Conservation (phyloP, 371 early-diverging fungal species). For the Mortierella sp. region DNA sequence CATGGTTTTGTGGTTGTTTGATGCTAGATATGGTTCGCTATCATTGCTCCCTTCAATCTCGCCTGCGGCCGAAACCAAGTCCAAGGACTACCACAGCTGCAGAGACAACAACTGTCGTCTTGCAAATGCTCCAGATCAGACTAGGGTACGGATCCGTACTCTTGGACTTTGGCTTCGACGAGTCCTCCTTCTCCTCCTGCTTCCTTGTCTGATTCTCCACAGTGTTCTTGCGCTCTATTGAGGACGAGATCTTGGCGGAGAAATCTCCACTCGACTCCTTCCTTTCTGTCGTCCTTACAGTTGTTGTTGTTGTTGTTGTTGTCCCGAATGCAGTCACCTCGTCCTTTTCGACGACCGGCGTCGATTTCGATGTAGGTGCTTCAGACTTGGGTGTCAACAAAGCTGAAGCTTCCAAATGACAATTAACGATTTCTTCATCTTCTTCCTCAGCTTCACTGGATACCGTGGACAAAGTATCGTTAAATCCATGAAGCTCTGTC, state of each 20-base stretch:
- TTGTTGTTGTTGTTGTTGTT: neutral
- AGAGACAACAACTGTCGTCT: constrained; percentile 45
- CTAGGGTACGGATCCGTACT: constrained; percentile 15
- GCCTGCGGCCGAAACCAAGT: constrained; percentile 31
- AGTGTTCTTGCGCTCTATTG: neutral
- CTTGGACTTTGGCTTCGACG: neutral
- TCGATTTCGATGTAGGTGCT: too few species aligned
- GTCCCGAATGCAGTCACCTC: constrained; percentile 1
- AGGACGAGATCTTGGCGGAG: neutral
- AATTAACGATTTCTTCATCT: constrained; percentile 1
- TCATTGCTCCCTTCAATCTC: constrained; percentile 11
- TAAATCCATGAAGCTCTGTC: neutral
- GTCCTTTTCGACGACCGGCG: neutral
- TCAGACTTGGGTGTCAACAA: too few species aligned
- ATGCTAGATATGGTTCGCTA: neutral
- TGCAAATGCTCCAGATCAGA: constrained; percentile 42
- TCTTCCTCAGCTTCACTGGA: neutral
- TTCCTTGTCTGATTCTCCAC: neutral
- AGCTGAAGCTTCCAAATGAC: neutral
- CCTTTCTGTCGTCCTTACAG: neutral
- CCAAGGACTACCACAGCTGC: constrained; percentile 42
- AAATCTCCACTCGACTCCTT: neutral
- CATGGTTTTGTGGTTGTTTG: neutral
- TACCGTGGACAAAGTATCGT: too few species aligned
- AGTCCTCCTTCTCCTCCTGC: neutral